A percentile compares a stretch with the other conserved stretches of the same genome.
These are phyloP conservation scores for Boletus rex-veris DNA, from an alignment of 768 basidiomycete genomes.

Conservation along the genomic window DNA sequence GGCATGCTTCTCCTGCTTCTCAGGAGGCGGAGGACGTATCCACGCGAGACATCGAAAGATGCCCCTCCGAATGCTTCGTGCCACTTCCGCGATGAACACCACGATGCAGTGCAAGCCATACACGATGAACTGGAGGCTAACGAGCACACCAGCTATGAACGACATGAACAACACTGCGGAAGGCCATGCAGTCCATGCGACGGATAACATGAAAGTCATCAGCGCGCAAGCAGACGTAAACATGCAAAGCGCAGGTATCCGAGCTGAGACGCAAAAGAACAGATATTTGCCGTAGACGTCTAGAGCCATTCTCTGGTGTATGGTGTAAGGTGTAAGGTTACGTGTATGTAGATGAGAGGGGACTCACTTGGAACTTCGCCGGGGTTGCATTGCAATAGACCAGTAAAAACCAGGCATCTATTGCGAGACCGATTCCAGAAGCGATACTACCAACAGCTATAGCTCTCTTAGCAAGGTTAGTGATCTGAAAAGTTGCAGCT, in stretches of 20 bases:
- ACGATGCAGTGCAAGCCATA: slow-evolving; percentile 40
- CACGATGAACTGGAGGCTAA: slow-evolving; percentile 65
- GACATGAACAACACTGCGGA: slow-evolving; percentile 56
- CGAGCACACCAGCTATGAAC: slow-evolving; percentile 52
- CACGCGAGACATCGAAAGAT: slow-evolving; percentile 10
- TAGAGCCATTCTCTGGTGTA: slow-evolving; percentile 30
- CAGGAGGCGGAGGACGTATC: slow-evolving; percentile 10
- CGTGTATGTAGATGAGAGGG: not conserved
- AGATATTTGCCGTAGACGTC: slow-evolving; percentile 61
- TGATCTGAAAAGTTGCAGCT: slow-evolving; percentile 48
- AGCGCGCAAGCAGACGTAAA: slow-evolving; percentile 54
- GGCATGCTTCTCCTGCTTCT: slow-evolving; percentile 9
- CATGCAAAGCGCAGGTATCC: slow-evolving; percentile 54
- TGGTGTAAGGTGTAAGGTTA: not conserved
- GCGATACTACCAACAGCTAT: slow-evolving; percentile 57
- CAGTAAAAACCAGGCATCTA: slow-evolving; percentile 64
- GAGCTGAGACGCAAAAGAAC: slow-evolving; percentile 66
- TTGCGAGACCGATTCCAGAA: slow-evolving; percentile 62
- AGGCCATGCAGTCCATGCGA: slow-evolving; percentile 65
- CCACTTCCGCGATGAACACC: slow-evolving; percentile 7
- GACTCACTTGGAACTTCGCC: slow-evolving; percentile 51
- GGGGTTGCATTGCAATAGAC: slow-evolving; percentile 54
- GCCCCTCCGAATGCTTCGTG: slow-evolving; percentile 9
- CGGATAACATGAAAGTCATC: slow-evolving; percentile 55
- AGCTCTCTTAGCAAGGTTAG: slow-evolving; percentile 43